phyloP scores from a whole-genome alignment of 441 rosid genomes.

The Gossypium lobatum region DNA sequence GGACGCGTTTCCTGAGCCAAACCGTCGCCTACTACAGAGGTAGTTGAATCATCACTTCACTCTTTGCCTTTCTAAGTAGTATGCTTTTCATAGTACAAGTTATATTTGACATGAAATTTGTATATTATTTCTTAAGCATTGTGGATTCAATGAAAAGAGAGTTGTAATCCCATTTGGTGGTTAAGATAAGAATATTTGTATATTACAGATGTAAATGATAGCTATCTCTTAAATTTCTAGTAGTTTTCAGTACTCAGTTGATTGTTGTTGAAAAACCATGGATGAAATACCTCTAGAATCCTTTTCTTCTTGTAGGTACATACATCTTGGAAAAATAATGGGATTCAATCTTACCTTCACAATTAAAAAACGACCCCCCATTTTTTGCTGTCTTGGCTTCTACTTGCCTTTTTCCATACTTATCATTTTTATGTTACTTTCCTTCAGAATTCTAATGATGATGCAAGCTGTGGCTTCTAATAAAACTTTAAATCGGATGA shows the following conservation, averaged over 20 bases:
- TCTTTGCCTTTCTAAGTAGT: slow-evolving; percentile 7
- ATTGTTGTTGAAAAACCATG: not conserved
- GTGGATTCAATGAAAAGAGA: not conserved
- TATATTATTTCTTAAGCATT: not conserved
- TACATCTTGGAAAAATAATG: not conserved
- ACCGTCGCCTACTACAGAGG: slow-evolving; percentile 97
- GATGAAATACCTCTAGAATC: not conserved
- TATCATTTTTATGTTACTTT: slow-evolving; percentile 7
- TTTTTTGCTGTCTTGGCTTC: slow-evolving; percentile 1
- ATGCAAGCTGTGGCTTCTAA: slow-evolving; percentile 85
- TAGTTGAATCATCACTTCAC: slow-evolving; percentile 22
- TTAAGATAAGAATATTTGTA: not conserved
- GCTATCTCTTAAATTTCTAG: not conserved
- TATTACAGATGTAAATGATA: not conserved
- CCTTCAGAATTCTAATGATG: slow-evolving; percentile 80
- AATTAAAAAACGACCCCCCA: not conserved
- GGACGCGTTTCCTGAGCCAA: slow-evolving; percentile 98
- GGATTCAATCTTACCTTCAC: not conserved
- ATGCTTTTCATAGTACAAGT: not conserved
- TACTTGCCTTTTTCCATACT: slow-evolving; percentile 13
- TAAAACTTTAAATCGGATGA: slow-evolving; percentile 80
- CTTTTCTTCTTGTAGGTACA: not conserved
- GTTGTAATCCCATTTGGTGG: not conserved
- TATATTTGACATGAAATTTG: not conserved
- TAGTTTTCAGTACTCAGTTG: not conserved